These are phyloP conservation scores for Sporisorium graminicola DNA, from an alignment of 1,284 basidiomycete species.

Conservation along the genomic window DNA sequence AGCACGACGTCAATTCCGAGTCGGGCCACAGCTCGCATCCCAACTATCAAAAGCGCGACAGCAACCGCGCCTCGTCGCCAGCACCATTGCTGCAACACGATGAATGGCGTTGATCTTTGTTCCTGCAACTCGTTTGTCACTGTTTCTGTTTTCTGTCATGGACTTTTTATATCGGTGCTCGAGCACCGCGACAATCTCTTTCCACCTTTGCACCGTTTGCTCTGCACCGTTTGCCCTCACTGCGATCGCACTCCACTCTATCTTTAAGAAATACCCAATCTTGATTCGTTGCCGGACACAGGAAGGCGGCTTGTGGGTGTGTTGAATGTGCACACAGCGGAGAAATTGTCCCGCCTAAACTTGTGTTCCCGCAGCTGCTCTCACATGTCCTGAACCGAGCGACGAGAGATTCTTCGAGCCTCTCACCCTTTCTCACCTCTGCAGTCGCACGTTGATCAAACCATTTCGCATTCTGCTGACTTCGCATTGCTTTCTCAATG, in stretches of 20 bases:
- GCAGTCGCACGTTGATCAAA: not conserved
- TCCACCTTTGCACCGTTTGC: not conserved
- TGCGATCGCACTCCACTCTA: not conserved
- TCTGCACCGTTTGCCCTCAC: not conserved
- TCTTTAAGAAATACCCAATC: slow-evolving; percentile 3
- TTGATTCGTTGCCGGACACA: slow-evolving; percentile 1
- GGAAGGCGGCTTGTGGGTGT: too few species aligned
- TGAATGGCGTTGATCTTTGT: slow-evolving; percentile 22
- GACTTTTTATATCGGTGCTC: not conserved
- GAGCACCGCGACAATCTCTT: not conserved
- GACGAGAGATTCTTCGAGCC: too few species aligned
- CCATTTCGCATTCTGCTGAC: not conserved
- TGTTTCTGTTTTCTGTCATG: not conserved
- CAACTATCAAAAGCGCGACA: slow-evolving; percentile 23
- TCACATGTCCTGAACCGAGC: too few species aligned
- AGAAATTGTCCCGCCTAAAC: too few species aligned
- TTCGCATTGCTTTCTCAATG: not conserved
- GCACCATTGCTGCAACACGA: slow-evolving; percentile 33
- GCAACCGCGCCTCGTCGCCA: slow-evolving; percentile 25
- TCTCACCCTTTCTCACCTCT: not conserved
- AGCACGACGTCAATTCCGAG: slow-evolving; percentile 21
- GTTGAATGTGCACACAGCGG: too few species aligned
- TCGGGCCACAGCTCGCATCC: slow-evolving; percentile 25
- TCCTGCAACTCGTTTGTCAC: not conserved
- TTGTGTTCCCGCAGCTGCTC: too few species aligned